A percentile compares a stretch with the other conserved stretches of the same genome.
These are phyloP conservation scores for Pulveroboletus ravenelii DNA, from an alignment of 768 basidiomycete genomes.

Conservation along the genomic window DNA sequence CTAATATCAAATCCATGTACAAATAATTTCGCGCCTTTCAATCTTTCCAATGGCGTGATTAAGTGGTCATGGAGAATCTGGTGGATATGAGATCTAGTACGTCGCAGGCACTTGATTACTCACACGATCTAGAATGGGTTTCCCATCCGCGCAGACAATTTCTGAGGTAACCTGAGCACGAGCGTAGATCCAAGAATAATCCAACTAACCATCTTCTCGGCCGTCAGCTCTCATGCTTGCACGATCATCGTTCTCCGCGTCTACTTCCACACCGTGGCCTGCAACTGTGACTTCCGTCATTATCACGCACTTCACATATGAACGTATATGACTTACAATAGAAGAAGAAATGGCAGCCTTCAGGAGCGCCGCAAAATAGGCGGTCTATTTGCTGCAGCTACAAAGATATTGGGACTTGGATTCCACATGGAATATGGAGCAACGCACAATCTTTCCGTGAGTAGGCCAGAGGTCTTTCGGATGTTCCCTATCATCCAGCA, in stretches of 20 bases:
- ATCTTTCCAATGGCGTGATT: conserved; percentile 14
- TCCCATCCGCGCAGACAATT: conserved; percentile 17
- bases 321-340: conserved; percentile 39
- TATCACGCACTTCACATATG: neutral
- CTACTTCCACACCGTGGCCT: conserved; percentile 20
- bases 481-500: conserved; percentile 37
- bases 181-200: neutral
- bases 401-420: neutral
- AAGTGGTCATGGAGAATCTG: conserved; percentile 20
- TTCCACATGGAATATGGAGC: neutral
- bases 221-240: conserved; percentile 41
- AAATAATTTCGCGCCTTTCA: conserved; percentile 19
- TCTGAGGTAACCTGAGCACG: conserved; percentile 8
- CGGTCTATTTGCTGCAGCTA: conserved; percentile 38
- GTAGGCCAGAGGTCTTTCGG: conserved; percentile 38
- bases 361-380: conserved; percentile 38
- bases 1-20: conserved; percentile 3
- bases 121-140: conserved; percentile 23
- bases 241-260: conserved; percentile 20
- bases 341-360: conserved; percentile 49
- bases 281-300: conserved; percentile 8
- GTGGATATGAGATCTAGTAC: neutral
- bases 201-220: conserved; percentile 41
- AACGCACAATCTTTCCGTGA: conserved; percentile 40
- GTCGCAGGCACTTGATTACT: neutral